Evolutionary conservation across 495 filamentous ascomycete genomes (phyloP).

Genomic region (Extremus antarcticus): DNA sequence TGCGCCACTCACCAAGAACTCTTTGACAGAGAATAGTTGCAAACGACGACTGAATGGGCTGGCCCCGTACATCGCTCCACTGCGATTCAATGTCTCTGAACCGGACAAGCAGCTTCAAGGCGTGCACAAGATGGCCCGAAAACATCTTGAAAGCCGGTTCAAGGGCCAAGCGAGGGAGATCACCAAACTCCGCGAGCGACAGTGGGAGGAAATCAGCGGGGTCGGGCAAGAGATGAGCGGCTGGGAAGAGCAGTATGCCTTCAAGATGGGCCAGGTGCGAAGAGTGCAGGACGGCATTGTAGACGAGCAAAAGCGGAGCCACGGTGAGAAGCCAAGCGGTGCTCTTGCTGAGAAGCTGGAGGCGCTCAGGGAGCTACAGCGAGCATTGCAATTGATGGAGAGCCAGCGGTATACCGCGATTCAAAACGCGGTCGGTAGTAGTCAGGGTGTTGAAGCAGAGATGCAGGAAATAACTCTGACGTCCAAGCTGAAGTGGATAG

Average conservation of each 20-base stretch:
- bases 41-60: background rate
- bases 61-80: background rate
- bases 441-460: constrained; percentile 4
- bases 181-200: background rate
- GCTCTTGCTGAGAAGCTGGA: background rate
- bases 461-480: constrained; percentile 3
- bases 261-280: background rate
- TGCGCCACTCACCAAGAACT: constrained; percentile 3
- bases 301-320: background rate
- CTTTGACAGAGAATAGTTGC: constrained; percentile 1
- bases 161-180: background rate
- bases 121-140: constrained; percentile 5
- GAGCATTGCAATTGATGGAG: background rate
- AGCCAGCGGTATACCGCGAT: background rate
- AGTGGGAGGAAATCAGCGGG: background rate
- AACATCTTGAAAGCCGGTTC: constrained; percentile 1
- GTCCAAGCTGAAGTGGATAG: constrained; percentile 7
- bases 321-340: background rate
- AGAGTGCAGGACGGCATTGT: background rate
- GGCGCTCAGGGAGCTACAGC: background rate
- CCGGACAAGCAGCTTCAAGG: background rate
- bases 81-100: constrained; percentile 2
- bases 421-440: background rate
- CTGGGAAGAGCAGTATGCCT: background rate
- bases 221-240: background rate